These are phyloP conservation scores for Cystofilobasidium bisporidii DNA, from an alignment of 768 basidiomycete species.

Conservation along the genomic window DNA sequence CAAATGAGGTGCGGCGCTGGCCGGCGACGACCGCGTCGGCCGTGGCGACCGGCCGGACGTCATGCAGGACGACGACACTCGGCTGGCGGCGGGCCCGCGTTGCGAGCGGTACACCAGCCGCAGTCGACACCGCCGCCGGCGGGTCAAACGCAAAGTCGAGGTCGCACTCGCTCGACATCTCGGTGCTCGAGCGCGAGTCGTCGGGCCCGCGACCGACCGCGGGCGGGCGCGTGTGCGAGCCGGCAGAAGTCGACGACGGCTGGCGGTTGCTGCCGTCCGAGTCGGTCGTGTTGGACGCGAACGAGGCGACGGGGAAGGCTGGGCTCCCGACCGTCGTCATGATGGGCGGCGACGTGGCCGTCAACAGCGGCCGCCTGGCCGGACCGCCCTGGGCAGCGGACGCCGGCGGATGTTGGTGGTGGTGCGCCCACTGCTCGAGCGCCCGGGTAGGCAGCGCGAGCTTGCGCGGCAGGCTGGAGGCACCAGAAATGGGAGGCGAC, in stretches of 20 bases:
- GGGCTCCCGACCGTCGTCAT: no score
- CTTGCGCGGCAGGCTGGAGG: not conserved
- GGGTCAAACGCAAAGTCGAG: no score
- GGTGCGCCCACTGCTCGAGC: not conserved
- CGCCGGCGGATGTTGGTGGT: not conserved
- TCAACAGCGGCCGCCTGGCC: not conserved
- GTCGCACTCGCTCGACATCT: conserved; percentile 18
- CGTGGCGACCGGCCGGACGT: not conserved
- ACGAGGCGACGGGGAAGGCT: not conserved
- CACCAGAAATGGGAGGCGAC: not conserved
- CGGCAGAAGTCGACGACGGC: no score
- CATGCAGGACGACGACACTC: not conserved
- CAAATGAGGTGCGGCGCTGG: not conserved
- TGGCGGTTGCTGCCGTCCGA: not conserved
- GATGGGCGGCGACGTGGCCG: no score
- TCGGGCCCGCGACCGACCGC: not conserved
- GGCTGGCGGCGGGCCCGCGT: not conserved
- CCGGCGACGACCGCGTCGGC: not conserved
- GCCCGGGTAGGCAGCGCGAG: not conserved
- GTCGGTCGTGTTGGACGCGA: not conserved
- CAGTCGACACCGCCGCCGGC: no score
- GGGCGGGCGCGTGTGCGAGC: no score
- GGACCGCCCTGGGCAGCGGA: not conserved
- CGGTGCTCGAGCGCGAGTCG: conserved; percentile 5
- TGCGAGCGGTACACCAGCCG: not conserved